Evolutionary conservation across 352 stramenopile species (phyloP).

Genomic region (Bremia lactucae): DNA sequence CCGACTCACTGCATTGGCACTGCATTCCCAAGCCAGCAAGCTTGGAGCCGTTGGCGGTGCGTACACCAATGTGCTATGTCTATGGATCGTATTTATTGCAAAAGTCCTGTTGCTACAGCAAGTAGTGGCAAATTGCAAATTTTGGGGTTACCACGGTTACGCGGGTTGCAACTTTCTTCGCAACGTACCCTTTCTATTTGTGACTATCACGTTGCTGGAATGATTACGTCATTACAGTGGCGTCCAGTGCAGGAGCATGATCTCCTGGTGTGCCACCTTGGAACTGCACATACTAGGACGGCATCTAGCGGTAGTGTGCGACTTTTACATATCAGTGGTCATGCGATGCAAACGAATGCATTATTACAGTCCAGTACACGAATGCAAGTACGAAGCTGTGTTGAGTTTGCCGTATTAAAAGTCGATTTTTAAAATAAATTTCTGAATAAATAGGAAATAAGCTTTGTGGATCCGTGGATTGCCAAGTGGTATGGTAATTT

Average conservation of each 20-base stretch:
- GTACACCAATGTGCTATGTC: background rate
- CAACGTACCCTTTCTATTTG: slow-evolving; percentile 6
- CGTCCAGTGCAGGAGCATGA: slow-evolving; percentile 18
- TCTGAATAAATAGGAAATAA: slow-evolving; percentile 5
- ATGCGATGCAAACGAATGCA: background rate
- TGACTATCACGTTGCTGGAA: slow-evolving; percentile 2
- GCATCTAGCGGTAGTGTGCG: slow-evolving; percentile 10
- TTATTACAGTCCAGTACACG: slow-evolving; percentile 2
- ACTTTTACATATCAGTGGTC: slow-evolving; percentile 8
- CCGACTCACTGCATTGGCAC: slow-evolving; percentile 23
- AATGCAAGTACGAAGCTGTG: slow-evolving; percentile 6
- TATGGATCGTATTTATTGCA: background rate
- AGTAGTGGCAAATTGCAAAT: slow-evolving; percentile 17
- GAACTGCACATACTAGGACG: slow-evolving; percentile 1
- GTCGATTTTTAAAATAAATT: background rate
- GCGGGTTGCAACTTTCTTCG: background rate
- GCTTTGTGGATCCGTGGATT: slow-evolving; percentile 22
- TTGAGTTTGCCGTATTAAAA: background rate
- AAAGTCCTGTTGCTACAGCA: slow-evolving; percentile 4
- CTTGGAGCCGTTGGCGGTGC: slow-evolving; percentile 31
- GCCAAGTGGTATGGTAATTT: slow-evolving; percentile 18
- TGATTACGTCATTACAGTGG: slow-evolving; percentile 27
- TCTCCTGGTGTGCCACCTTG: slow-evolving; percentile 17
- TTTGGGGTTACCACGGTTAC: slow-evolving; percentile 5
- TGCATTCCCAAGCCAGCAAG: slow-evolving; percentile 17